These are phyloP conservation scores for Colletotrichum sp. DNA, from an alignment of 2,329 filamentous ascomycete genomes.

Conservation along the genomic window DNA sequence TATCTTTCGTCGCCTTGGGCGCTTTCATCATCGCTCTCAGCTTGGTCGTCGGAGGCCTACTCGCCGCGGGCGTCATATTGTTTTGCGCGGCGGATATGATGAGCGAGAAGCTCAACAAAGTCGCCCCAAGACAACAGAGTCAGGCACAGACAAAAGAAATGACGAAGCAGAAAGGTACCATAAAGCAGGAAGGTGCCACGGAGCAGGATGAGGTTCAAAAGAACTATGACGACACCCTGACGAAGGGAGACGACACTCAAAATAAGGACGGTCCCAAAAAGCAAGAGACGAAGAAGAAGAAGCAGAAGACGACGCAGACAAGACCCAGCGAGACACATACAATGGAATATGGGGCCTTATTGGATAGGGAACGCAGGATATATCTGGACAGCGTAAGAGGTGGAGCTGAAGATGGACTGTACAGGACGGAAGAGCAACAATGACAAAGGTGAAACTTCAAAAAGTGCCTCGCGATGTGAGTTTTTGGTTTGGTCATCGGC, in stretches of 20 bases:
- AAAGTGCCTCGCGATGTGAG: not conserved
- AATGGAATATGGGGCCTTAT: too few species aligned
- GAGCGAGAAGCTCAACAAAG: not conserved
- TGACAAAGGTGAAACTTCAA: not conserved
- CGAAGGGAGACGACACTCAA: too few species aligned
- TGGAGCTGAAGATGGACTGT: not conserved
- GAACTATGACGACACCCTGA: fast-evolving
- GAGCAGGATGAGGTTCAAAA: not conserved
- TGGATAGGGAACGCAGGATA: too few species aligned
- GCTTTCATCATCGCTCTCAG: not conserved
- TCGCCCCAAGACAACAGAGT: not conserved
- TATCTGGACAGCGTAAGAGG: not conserved
- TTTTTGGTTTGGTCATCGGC: not conserved
- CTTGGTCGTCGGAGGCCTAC: not conserved
- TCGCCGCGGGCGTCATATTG: not conserved
- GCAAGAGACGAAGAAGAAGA: not conserved
- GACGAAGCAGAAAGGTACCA: not conserved
- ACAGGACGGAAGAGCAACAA: not conserved
- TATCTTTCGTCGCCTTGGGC: not conserved
- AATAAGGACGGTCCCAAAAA: too few species aligned
- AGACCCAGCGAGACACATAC: too few species aligned
- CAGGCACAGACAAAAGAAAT: not conserved
- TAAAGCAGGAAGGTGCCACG: not conserved
- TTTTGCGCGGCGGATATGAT: not conserved
- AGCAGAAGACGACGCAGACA: not conserved